Conservation (phyloP, 2,329 filamentous ascomycete genomes). For the Fusarium concolor region DNA sequence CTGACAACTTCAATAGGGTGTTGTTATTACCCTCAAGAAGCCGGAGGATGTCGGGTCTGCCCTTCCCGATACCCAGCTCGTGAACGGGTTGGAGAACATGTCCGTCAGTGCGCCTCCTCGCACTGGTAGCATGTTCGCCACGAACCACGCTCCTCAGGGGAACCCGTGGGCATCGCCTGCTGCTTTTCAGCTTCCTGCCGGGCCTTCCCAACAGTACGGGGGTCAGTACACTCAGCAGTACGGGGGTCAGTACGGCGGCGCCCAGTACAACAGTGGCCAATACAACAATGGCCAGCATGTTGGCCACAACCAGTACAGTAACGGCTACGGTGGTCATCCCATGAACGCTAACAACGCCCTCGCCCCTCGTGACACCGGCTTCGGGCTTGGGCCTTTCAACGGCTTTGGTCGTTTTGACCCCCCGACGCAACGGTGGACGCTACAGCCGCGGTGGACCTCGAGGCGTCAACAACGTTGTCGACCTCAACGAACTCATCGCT, state of each 20-base stretch:
- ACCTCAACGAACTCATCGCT: conserved; percentile 52
- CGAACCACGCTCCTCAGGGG: conserved; percentile 38
- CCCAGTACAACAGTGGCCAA: too few species aligned
- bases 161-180: neutral
- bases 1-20: neutral
- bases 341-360: too few species aligned
- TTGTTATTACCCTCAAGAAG: neutral
- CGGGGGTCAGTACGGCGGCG: too few species aligned
- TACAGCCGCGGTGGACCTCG: neutral
- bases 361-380: too few species aligned
- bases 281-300: too few species aligned
- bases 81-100: conserved; percentile 36
- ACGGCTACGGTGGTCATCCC: too few species aligned
- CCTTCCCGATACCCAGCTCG: conserved; percentile 1
- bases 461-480: conserved; percentile 67
- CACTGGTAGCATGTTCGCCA: conserved; percentile 46
- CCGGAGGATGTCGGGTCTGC: neutral
- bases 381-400: neutral
- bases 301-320: too few species aligned
- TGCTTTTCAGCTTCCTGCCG: conserved; percentile 45
- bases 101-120: neutral
- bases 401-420: conserved; percentile 34
- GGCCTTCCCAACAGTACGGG: conserved; percentile 4
- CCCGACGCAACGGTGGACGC: conserved; percentile 28
- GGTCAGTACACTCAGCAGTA: too few species aligned